A percentile compares a stretch with the other conserved stretches of the same genome.
These are phyloP conservation scores for Lentinula aciculospora DNA, from an alignment of 768 basidiomycete genomes.

Conservation along the genomic window DNA sequence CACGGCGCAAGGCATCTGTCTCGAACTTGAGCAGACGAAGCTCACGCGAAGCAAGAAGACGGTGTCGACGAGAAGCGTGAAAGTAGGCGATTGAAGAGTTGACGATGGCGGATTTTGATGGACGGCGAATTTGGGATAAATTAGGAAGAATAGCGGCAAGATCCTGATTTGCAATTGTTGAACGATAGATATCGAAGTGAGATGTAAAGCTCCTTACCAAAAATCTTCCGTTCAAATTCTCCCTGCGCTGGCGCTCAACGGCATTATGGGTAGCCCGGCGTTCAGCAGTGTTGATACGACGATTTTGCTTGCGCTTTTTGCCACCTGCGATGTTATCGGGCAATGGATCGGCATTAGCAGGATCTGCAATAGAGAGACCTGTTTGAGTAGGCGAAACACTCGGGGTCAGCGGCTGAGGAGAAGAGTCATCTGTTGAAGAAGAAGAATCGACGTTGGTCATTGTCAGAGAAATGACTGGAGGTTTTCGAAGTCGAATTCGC, in stretches of 20 bases:
- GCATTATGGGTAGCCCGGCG: constrained; percentile 96
- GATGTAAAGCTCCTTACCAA: constrained; percentile 37
- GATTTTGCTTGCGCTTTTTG: constrained; percentile 72
- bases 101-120: constrained; percentile 95
- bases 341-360: constrained; percentile 21
- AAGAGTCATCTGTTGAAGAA: not conserved
- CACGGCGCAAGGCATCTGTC: constrained; percentile 79
- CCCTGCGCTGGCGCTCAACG: constrained; percentile 88
- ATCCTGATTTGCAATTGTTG: constrained; percentile 43
- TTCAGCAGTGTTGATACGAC: constrained; percentile 94
- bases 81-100: constrained; percentile 92
- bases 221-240: constrained; percentile 91
- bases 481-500: constrained; percentile 29
- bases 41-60: constrained; percentile 78
- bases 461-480: not conserved
- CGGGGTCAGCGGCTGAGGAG: not conserved
- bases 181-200: not conserved
- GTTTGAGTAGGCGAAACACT: constrained; percentile 30
- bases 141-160: constrained; percentile 90
- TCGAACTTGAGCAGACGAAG: constrained; percentile 75
- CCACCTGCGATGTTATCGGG: constrained; percentile 13
- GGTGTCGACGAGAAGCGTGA: constrained; percentile 75
- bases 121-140: constrained; percentile 85
- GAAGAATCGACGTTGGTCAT: not conserved
- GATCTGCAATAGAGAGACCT: constrained; percentile 27